Evolutionary conservation across 306 rosid species (phyloP), one percentile per base, ranked within the genome.

Genomic region (Acmispon strigosus): DNA sequence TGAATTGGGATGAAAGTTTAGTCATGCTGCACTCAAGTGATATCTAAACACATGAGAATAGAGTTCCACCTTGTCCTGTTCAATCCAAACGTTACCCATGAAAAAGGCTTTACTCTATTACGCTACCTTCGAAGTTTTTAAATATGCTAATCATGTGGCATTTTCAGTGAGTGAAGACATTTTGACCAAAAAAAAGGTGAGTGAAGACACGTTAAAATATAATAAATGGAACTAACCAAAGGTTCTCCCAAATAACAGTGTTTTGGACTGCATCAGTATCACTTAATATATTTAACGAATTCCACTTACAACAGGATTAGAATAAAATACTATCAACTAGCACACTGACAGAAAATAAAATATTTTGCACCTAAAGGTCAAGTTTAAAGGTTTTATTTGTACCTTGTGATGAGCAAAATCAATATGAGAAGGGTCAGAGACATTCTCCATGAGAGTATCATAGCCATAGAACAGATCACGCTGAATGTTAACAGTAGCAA

Each of bases 361-460:
- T 47, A 62, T 49, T 6, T 49, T 6, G 62, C 63, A 22, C 42
- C 19, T 4, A 63, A 16, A 43, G 22, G 50, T 78, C 53, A 70
- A 11, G 52, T 59, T 66, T 62, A 61, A 67, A 15, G 49, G 36
- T 32, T 13, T 54, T 4, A 51, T 75, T 19, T 34, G 63, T 74
- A 93, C 98, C 97, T 90, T 93, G 89, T 93, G 98, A 84, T 93
- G 98, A 81, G 98, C 98, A 74, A 93, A 93, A 66, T 93, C 96
- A 72, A 88, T 93, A 73, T 93, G 98, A 54, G 98, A 94, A 70
- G 98, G 98, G 67, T 94, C 98, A 32, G 96, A 89, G 62, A 94
- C 97, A 83, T 94, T 94, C 85, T 93, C 98, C 98, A 94, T 94
- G 39, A 94, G 92, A 36, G 97, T 94, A 74, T 94, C 98, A 19